Evolutionary conservation across 441 rosid genomes (phyloP).

Genomic region (Dalechampia spathulata): DNA sequence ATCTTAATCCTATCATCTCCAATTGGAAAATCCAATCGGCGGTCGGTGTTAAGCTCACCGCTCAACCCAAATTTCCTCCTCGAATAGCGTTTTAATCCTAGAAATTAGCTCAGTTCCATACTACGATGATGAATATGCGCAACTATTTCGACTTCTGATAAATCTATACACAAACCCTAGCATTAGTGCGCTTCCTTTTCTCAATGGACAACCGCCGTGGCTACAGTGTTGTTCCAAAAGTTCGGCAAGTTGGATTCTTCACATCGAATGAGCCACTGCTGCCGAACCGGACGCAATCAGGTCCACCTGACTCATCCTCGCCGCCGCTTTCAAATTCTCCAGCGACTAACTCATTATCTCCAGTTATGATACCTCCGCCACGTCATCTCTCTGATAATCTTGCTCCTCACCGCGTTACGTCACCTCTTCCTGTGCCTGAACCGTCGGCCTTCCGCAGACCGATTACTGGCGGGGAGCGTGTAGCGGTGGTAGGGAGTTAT

Average conservation of each 20-base stretch:
- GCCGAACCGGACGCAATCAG: constrained; percentile 31
- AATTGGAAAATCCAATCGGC: too few species aligned
- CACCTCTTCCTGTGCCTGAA: constrained; percentile 66
- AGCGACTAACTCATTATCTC: constrained; percentile 52
- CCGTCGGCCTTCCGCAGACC: constrained; percentile 29
- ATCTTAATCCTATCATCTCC: too few species aligned
- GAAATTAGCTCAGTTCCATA: too few species aligned
- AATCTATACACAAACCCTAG: too few species aligned
- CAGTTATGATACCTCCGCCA: constrained; percentile 78
- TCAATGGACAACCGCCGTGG: constrained; percentile 69
- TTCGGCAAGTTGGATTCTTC: constrained; percentile 86
- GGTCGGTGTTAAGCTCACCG: too few species aligned
- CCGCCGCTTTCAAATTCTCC: constrained; percentile 63
- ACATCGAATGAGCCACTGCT: constrained; percentile 42
- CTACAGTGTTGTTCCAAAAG: constrained; percentile 66
- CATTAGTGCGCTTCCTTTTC: too few species aligned
- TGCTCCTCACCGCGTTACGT: constrained; percentile 41
- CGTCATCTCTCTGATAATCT: constrained; percentile 70
- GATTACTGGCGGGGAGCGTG: constrained; percentile 15
- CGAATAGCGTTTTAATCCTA: too few species aligned
- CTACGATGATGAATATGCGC: too few species aligned
- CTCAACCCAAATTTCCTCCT: too few species aligned
- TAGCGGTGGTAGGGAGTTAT: constrained; percentile 61
- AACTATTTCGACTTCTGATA: too few species aligned
- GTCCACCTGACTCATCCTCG: constrained; percentile 29